Evolutionary conservation across 345 rosid species (phyloP).

Genomic region (Brassica juncea): DNA sequence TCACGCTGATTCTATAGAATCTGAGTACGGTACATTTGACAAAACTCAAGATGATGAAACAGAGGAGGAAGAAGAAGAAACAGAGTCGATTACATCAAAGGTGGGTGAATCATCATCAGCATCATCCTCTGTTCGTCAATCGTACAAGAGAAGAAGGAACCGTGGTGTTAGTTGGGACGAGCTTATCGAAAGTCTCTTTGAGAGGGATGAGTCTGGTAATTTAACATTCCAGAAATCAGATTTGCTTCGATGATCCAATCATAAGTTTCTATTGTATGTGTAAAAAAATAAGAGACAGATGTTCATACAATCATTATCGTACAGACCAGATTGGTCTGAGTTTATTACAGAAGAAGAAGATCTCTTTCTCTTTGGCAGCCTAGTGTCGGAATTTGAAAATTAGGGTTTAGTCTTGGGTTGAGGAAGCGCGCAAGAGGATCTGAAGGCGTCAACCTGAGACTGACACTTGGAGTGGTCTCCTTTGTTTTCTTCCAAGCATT

Average conservation of each 20-base stretch:
- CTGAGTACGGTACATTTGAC: slow-evolving; percentile 78
- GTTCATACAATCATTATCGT: slow-evolving; percentile 16
- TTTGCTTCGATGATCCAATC: slow-evolving; percentile 16
- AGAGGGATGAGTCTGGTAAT: slow-evolving; percentile 67
- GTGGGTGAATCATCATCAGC: slow-evolving; percentile 30
- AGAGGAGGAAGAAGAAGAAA: slow-evolving; percentile 13
- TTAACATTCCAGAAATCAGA: slow-evolving; percentile 54
- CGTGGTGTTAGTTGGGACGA: slow-evolving; percentile 69
- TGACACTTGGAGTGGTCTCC: slow-evolving; percentile 72
- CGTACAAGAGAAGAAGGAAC: slow-evolving; percentile 37
- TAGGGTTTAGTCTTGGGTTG: slow-evolving; percentile 43
- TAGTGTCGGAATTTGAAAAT: slow-evolving; percentile 7
- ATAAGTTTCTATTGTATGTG: neutral
- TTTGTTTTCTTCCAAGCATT: slow-evolving; percentile 82
- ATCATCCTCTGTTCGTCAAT: slow-evolving; percentile 37
- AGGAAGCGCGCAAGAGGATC: slow-evolving; percentile 67
- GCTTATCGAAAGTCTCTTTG: slow-evolving; percentile 68
- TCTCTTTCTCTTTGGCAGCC: neutral
- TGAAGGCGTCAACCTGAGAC: slow-evolving; percentile 77
- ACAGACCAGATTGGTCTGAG: slow-evolving; percentile 41
- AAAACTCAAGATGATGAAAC: slow-evolving; percentile 51
- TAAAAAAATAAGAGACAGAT: neutral
- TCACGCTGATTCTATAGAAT: slow-evolving; percentile 61
- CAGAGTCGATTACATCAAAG: slow-evolving; percentile 14
- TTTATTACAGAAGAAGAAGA: slow-evolving; percentile 31